Evolutionary conservation across 352 stramenopile species (phyloP).

Genomic region (Pythium phragmitis): DNA sequence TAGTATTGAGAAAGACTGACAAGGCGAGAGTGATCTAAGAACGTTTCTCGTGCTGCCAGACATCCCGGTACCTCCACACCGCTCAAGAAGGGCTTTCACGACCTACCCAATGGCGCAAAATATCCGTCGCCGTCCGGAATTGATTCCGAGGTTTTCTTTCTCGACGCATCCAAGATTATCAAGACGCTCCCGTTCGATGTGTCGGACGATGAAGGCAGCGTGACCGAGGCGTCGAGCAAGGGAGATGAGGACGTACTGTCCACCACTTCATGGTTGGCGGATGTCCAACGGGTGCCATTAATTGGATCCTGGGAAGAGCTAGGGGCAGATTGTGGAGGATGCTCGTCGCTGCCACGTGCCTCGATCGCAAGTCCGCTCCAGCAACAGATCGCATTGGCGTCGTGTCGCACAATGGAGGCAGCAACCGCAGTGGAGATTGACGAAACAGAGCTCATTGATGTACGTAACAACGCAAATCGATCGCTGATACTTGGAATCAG

Average conservation of each 20-base stretch:
- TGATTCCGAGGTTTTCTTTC: conserved; percentile 40
- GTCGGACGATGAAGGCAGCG: conserved; percentile 6
- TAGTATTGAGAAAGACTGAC: background rate
- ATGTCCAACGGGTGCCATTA: background rate
- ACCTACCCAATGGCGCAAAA: background rate
- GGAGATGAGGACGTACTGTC: conserved; percentile 19
- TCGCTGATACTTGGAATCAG: background rate
- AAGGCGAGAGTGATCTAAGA: background rate
- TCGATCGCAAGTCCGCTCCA: background rate
- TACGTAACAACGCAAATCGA: conserved; percentile 19
- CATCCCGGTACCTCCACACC: background rate
- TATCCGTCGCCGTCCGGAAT: conserved; percentile 9
- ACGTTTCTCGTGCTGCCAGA: background rate
- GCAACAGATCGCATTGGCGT: background rate
- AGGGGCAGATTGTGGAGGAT: background rate
- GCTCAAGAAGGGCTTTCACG: background rate
- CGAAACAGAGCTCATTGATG: conserved; percentile 60
- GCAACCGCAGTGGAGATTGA: conserved; percentile 38
- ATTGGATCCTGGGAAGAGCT: conserved; percentile 25
- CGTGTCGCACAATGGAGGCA: background rate
- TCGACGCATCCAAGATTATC: conserved; percentile 37
- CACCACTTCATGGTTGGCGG: conserved; percentile 1
- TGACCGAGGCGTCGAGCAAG: conserved; percentile 23
- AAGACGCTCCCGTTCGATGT: background rate
- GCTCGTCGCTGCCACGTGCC: background rate